phyloP scores from a whole-genome alignment of 2,329 filamentous ascomycete species.

The Monosporascus sp. region DNA sequence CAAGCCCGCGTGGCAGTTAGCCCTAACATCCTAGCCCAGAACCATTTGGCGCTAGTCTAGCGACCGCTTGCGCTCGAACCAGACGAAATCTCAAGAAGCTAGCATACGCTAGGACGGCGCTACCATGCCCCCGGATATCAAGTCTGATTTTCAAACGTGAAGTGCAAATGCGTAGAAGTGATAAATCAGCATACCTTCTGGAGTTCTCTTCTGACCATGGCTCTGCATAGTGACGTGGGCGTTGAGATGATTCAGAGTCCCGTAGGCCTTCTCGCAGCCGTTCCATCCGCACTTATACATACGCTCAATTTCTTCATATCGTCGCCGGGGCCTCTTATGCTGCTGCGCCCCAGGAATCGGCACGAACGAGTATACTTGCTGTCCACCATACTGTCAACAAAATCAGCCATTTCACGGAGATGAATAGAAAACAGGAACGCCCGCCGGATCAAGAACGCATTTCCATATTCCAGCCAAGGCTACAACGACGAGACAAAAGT shows the following conservation, averaged over 20 bases:
- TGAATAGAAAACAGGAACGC: slow-evolving; percentile 10
- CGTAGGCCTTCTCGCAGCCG: slow-evolving; percentile 97
- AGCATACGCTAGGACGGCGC: not conserved
- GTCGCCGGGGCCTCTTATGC: slow-evolving; percentile 86
- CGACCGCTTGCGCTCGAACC: not conserved
- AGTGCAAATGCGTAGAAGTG: not conserved
- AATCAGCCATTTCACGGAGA: slow-evolving; percentile 23
- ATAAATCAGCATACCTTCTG: slow-evolving; percentile 70
- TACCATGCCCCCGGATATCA: not conserved
- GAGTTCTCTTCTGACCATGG: slow-evolving; percentile 88
- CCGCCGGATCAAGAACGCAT: not conserved
- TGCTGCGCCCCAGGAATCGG: slow-evolving; percentile 96
- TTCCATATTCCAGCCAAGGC: slow-evolving; percentile 10
- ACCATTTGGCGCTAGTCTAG: not conserved
- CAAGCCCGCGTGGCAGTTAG: not conserved
- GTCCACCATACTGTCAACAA: slow-evolving; percentile 30
- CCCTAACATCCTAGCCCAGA: not conserved
- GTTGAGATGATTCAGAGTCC: slow-evolving; percentile 94
- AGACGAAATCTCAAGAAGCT: not conserved
- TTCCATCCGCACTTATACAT: slow-evolving; percentile 99
- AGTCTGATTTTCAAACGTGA: not conserved
- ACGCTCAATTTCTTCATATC: slow-evolving; percentile 97
- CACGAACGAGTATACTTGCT: slow-evolving; percentile 95
- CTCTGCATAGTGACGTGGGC: slow-evolving; percentile 99
- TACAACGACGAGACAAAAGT: slow-evolving; percentile 6